Evolutionary conservation across 2,329 filamentous ascomycete species (phyloP).

Genomic region (Aspergillus jensenii): DNA sequence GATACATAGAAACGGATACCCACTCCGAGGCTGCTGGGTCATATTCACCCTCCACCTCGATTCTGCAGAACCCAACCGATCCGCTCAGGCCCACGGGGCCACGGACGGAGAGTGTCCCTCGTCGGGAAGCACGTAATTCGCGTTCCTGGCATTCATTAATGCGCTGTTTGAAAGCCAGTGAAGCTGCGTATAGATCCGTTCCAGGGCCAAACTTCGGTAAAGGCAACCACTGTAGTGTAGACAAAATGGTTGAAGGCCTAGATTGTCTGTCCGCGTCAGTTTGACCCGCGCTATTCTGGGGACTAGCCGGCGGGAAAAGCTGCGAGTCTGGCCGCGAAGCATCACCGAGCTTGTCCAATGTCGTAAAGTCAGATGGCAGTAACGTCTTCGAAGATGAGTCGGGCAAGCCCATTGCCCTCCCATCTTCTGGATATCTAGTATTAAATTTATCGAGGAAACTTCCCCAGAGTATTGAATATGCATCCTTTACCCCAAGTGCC

Average conservation of each 20-base stretch:
- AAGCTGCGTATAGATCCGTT: slow-evolving; percentile 35
- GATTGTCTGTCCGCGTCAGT: slow-evolving; percentile 16
- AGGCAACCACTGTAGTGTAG: slow-evolving; percentile 34
- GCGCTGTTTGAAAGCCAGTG: slow-evolving; percentile 31
- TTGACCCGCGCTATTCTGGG: slow-evolving; percentile 17
- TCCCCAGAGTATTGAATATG: slow-evolving; percentile 29
- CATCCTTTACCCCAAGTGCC: slow-evolving; percentile 34
- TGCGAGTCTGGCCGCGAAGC: slow-evolving; percentile 19
- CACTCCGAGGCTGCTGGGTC: slow-evolving; percentile 31
- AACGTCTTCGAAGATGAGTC: slow-evolving; percentile 13
- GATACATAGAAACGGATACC: slow-evolving; percentile 29
- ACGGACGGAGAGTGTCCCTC: slow-evolving; percentile 34
- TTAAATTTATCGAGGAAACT: slow-evolving; percentile 28
- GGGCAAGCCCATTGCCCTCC: slow-evolving; percentile 14
- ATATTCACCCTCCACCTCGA: slow-evolving; percentile 39
- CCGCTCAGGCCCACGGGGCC: slow-evolving; percentile 36
- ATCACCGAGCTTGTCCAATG: slow-evolving; percentile 19
- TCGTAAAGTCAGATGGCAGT: slow-evolving; percentile 15
- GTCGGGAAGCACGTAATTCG: slow-evolving; percentile 23
- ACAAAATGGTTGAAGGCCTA: slow-evolving; percentile 31
- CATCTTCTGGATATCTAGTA: slow-evolving; percentile 11
- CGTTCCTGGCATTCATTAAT: slow-evolving; percentile 25
- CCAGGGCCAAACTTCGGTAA: slow-evolving; percentile 33
- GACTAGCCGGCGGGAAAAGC: slow-evolving; percentile 13
- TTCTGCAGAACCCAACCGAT: slow-evolving; percentile 33